Percentiles rank a stretch among this genome's conserved stretches.
Evolutionary conservation across 257 asterid species (phyloP).

Genomic region (Thymus mandschuricus): DNA sequence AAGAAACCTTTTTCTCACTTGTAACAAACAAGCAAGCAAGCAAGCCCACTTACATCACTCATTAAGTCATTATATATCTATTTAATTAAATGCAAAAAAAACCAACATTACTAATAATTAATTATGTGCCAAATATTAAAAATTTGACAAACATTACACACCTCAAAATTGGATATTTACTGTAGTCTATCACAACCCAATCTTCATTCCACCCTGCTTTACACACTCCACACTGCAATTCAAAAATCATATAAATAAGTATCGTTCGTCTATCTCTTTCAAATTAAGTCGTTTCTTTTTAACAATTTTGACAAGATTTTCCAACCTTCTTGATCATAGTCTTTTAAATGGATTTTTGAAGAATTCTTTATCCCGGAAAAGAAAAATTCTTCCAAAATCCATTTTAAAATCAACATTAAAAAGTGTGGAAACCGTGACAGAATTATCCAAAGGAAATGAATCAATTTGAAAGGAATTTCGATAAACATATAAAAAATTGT

Average conservation of each 20-base stretch:
- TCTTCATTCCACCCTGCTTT: slow-evolving; percentile 40
- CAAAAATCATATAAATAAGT: background rate
- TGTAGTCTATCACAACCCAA: slow-evolving; percentile 39
- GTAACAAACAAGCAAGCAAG: slow-evolving; percentile 33
- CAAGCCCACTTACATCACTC: slow-evolving; percentile 30
- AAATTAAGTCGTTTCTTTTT: too few relatives aligned
- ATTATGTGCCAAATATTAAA: slow-evolving; percentile 10
- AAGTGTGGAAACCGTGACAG: too few relatives aligned
- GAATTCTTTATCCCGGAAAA: too few relatives aligned
- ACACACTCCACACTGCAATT: slow-evolving; percentile 48
- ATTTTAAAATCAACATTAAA: too few relatives aligned
- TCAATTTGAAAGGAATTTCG: too few relatives aligned
- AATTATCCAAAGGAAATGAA: too few relatives aligned
- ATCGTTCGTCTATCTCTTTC: too few relatives aligned
- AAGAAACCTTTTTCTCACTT: slow-evolving; percentile 27
- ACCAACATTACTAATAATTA: slow-evolving; percentile 29
- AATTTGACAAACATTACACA: slow-evolving; percentile 27
- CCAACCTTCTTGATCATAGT: too few relatives aligned
- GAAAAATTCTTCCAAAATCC: too few relatives aligned
- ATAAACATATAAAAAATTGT: too few relatives aligned
- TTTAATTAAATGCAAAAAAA: slow-evolving; percentile 14
- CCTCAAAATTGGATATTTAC: slow-evolving; percentile 45
- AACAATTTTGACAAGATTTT: too few relatives aligned
- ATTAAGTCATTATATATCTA: slow-evolving; percentile 29
- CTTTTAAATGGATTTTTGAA: too few relatives aligned